Evolutionary conservation across 2,329 filamentous ascomycete species (phyloP).

Genomic region (Neonectria magnoliae): DNA sequence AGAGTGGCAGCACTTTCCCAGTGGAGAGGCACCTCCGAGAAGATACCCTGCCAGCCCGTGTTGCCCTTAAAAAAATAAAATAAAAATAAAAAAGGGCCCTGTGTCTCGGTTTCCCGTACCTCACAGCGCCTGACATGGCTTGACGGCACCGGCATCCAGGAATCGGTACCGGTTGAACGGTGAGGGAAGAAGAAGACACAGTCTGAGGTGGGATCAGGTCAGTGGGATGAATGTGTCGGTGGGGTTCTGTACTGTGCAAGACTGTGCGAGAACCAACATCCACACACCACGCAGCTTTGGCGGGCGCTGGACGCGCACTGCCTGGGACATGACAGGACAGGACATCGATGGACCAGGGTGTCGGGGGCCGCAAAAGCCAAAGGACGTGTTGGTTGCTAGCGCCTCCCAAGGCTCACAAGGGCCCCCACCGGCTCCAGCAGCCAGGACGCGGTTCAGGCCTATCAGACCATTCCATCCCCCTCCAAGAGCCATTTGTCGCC

Average conservation of each 20-base stretch:
- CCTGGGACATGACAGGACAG: conserved; percentile 7
- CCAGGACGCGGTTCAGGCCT: conserved; percentile 1
- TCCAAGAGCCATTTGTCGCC: neutral
- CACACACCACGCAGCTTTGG: neutral
- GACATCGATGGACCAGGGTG: conserved; percentile 27
- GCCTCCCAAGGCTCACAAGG: neutral
- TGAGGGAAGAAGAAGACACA: conserved; percentile 8
- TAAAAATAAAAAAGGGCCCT: neutral
- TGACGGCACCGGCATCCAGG: conserved; percentile 20
- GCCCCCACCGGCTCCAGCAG: neutral
- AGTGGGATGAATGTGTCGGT: neutral
- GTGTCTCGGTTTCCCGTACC: conserved; percentile 1
- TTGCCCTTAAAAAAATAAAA: too few relatives aligned
- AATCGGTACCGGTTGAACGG: conserved; percentile 19
- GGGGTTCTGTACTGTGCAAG: neutral
- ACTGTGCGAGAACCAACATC: neutral
- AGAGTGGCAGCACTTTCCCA: conserved; percentile 18
- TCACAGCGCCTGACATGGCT: conserved; percentile 12
- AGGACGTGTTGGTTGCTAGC: conserved; percentile 25
- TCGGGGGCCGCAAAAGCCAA: conserved; percentile 22
- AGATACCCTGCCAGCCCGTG: neutral
- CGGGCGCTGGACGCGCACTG: conserved; percentile 12
- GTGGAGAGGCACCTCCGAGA: neutral
- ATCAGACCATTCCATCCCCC: conserved; percentile 3
- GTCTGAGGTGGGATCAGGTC: conserved; percentile 6